These are phyloP conservation scores for Fusarium solani-melongenae DNA, from an alignment of 2,329 filamentous ascomycete genomes.

Conservation along the genomic window DNA sequence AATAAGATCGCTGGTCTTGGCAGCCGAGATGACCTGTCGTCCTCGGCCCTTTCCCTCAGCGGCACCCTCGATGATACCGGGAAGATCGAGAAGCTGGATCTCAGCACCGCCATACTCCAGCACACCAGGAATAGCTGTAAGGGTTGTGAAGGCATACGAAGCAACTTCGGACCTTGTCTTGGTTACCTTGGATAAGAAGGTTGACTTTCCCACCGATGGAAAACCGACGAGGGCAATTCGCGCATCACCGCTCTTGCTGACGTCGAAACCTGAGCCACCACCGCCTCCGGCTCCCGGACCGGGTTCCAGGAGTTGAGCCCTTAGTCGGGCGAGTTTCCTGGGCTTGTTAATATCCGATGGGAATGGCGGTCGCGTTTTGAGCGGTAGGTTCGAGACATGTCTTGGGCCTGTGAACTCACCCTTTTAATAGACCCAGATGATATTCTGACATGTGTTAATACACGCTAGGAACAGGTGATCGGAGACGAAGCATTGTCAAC, in stretches of 20 bases:
- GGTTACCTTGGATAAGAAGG: constrained; percentile 98
- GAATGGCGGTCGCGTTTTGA: neutral
- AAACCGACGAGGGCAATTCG: constrained; percentile 98
- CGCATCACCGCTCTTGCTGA: constrained; percentile 96
- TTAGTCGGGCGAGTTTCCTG: constrained; percentile 94
- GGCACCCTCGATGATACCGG: constrained; percentile 97
- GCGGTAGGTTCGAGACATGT: neutral
- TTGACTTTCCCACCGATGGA: constrained; percentile 98
- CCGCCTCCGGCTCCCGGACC: constrained; percentile 81
- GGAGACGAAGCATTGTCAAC: constrained; percentile 44
- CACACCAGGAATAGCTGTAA: constrained; percentile 97
- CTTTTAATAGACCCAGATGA: constrained; percentile 96
- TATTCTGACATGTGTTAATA: constrained; percentile 74
- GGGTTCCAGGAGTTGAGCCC: constrained; percentile 94
- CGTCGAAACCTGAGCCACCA: constrained; percentile 87
- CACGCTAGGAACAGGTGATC: neutral
- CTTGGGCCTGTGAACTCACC: constrained; percentile 63
- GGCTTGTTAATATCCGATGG: constrained; percentile 5
- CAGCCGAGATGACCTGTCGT: constrained; percentile 95
- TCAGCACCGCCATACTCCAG: constrained; percentile 98
- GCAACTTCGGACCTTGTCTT: constrained; percentile 97
- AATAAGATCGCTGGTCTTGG: constrained; percentile 97
- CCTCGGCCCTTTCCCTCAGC: constrained; percentile 95
- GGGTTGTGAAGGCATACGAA: constrained; percentile 95
- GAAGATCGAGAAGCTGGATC: constrained; percentile 96